A percentile compares a stretch with the other conserved stretches of the same genome.
These are phyloP conservation scores for Microdochium paspali DNA, from an alignment of 2,329 filamentous ascomycete species.

Conservation along the genomic window DNA sequence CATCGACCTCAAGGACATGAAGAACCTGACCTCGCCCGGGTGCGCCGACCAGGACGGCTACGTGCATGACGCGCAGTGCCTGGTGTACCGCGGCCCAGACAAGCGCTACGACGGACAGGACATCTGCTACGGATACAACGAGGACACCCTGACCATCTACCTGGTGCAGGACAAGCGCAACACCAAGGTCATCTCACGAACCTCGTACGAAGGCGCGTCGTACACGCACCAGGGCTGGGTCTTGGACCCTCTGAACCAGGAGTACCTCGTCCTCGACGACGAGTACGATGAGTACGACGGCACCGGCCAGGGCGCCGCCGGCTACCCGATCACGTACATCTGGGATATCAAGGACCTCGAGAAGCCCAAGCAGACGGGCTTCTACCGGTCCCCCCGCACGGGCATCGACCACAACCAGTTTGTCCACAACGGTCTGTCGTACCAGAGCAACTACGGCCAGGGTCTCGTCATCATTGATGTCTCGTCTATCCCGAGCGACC, in stretches of 20 bases:
- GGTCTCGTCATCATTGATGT: constrained; percentile 26
- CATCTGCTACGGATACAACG: constrained; percentile 48
- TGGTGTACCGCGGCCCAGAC: constrained; percentile 43
- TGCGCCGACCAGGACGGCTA: constrained; percentile 47
- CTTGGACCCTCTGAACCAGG: constrained; percentile 25
- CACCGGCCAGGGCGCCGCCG: constrained; percentile 22
- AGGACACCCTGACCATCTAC: constrained; percentile 38
- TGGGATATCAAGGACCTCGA: constrained; percentile 31
- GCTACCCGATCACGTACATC: constrained; percentile 34
- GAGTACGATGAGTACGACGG: constrained; percentile 35
- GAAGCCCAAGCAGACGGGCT: constrained; percentile 27
- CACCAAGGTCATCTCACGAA: constrained; percentile 34
- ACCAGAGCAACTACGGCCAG: constrained; percentile 33
- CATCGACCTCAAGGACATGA: constrained; percentile 44
- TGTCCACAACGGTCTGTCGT: constrained; percentile 24
- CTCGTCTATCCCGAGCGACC: constrained; percentile 19
- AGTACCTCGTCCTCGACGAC: constrained; percentile 34
- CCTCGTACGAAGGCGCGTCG: constrained; percentile 40
- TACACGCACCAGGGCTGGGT: constrained; percentile 48
- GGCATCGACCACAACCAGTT: constrained; percentile 34
- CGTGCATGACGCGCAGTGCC: constrained; percentile 52
- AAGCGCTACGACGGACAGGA: constrained; percentile 32
- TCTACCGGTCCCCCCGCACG: constrained; percentile 25
- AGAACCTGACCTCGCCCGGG: constrained; percentile 41
- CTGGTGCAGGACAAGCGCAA: constrained; percentile 36